Evolutionary conservation across 352 stramenopile genomes (phyloP).

Genomic region (Pythium guiyangense): DNA sequence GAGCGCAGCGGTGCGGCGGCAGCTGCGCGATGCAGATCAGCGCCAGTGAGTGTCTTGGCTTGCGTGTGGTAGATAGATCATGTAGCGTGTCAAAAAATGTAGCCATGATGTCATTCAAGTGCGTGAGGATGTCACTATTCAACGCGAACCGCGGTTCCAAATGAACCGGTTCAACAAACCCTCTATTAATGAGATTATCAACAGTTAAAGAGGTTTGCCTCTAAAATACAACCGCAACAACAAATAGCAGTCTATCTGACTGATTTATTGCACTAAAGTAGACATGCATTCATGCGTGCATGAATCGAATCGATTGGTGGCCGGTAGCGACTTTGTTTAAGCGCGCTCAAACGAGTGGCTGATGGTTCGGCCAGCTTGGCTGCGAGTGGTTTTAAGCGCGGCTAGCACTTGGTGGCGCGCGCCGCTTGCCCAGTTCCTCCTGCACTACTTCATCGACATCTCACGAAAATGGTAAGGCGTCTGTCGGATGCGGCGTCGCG

Average conservation of each 20-base stretch:
- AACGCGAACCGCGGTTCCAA: too few relatives aligned
- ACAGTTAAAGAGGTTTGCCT: too few relatives aligned
- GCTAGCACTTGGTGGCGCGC: conserved; percentile 7
- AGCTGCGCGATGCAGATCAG: conserved; percentile 7
- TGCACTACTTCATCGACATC: conserved; percentile 85
- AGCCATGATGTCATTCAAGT: too few relatives aligned
- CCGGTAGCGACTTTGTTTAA: conserved; percentile 13
- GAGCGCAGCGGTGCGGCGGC: conserved; percentile 2
- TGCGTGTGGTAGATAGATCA: too few relatives aligned
- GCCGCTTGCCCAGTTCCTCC: conserved; percentile 30
- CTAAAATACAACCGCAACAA: too few relatives aligned
- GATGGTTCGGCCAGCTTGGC: not conserved
- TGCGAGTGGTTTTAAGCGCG: conserved; percentile 31
- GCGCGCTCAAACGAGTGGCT: conserved; percentile 9
- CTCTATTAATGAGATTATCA: too few relatives aligned
- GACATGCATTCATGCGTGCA: not conserved
- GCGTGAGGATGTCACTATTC: too few relatives aligned
- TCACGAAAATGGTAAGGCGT: conserved; percentile 45
- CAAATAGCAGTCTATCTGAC: too few relatives aligned
- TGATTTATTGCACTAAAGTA: not conserved
- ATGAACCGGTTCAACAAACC: too few relatives aligned
- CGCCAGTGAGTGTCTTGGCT: too few relatives aligned
- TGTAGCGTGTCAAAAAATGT: too few relatives aligned
- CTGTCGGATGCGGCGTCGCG: too few relatives aligned
- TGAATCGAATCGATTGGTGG: conserved; percentile 23